A percentile compares a stretch with the other conserved stretches of the same genome.
Evolutionary conservation across 495 filamentous ascomycete genomes (phyloP).

Genomic region (Penicillium roqueforti): DNA sequence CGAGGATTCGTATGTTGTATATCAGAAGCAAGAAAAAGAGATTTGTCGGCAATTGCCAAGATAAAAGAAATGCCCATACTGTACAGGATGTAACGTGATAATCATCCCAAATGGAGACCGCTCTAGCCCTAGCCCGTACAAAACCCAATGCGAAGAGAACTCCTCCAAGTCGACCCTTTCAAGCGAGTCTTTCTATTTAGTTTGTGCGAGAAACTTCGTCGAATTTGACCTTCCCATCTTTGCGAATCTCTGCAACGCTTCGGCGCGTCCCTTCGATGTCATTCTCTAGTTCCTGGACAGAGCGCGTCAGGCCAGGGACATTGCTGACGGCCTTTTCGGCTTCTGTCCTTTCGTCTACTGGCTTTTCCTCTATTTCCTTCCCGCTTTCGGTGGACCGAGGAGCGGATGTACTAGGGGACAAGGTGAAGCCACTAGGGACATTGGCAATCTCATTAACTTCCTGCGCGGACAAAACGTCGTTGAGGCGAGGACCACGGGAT

Average conservation of each 20-base stretch:
- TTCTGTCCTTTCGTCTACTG: constrained; percentile 15
- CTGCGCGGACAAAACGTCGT: constrained; percentile 66
- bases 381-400: constrained; percentile 27
- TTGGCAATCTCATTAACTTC: constrained; percentile 88
- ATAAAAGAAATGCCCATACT: constrained; percentile 20
- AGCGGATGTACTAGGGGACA: too few relatives aligned
- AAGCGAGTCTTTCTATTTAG: constrained; percentile 9
- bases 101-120: constrained; percentile 12
- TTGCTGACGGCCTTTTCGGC: constrained; percentile 20
- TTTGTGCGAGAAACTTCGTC: constrained; percentile 48
- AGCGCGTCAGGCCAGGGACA: constrained; percentile 28
- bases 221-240: constrained; percentile 66
- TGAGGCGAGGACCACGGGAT: constrained; percentile 68
- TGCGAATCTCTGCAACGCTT: constrained; percentile 55
- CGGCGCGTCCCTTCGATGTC: constrained; percentile 37
- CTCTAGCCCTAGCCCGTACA: constrained; percentile 14
- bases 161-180: constrained; percentile 1
- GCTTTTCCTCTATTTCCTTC: neutral
- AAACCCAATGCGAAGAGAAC: constrained; percentile 13
- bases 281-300: constrained; percentile 31
- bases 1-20: too few relatives aligned
- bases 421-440: constrained; percentile 50
- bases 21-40: constrained; percentile 4
- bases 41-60: constrained; percentile 12
- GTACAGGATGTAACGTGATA: constrained; percentile 13